Evolutionary conservation across 129 eudicot genomes (phyloP).

Genomic region (Rutidosis leptorrhynchoides): DNA sequence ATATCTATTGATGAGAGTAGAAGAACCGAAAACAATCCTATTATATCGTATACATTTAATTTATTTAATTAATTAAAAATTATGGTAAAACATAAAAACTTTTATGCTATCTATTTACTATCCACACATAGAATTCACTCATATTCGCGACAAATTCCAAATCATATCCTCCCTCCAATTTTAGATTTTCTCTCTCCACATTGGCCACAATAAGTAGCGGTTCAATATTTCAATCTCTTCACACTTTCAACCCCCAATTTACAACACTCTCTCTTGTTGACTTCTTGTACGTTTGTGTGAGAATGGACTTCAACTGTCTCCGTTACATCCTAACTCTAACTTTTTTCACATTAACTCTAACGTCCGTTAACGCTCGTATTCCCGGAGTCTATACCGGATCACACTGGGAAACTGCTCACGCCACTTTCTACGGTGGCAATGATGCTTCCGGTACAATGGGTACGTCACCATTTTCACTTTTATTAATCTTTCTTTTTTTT

Average conservation of each 20-base stretch:
- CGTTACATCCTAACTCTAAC: slow-evolving; percentile 17
- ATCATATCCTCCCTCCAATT: background rate
- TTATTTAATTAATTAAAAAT: too few species aligned
- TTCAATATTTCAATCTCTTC: slow-evolving; percentile 29
- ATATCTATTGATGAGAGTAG: too few species aligned
- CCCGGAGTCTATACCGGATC: slow-evolving; percentile 64
- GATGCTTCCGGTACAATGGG: slow-evolving; percentile 87
- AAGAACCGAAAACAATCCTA: too few species aligned
- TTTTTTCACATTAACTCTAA: slow-evolving; percentile 11
- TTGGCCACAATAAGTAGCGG: slow-evolving; percentile 42
- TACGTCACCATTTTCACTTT: slow-evolving; percentile 19
- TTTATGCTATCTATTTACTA: too few species aligned
- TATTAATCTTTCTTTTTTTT: too few species aligned
- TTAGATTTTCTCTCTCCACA: slow-evolving; percentile 19
- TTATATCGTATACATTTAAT: too few species aligned
- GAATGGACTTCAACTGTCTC: slow-evolving; percentile 29
- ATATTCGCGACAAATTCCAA: background rate
- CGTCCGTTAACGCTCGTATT: slow-evolving; percentile 37
- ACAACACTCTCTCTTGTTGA: slow-evolving; percentile 2
- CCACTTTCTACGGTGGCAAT: slow-evolving; percentile 71
- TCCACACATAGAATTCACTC: too few species aligned
- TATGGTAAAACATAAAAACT: too few species aligned
- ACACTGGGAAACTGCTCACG: slow-evolving; percentile 62
- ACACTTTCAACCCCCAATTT: slow-evolving; percentile 24
- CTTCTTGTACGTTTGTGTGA: background rate